Evolutionary conservation across 2,329 filamentous ascomycete genomes (phyloP).

Genomic region (Fusarium floridanum): DNA sequence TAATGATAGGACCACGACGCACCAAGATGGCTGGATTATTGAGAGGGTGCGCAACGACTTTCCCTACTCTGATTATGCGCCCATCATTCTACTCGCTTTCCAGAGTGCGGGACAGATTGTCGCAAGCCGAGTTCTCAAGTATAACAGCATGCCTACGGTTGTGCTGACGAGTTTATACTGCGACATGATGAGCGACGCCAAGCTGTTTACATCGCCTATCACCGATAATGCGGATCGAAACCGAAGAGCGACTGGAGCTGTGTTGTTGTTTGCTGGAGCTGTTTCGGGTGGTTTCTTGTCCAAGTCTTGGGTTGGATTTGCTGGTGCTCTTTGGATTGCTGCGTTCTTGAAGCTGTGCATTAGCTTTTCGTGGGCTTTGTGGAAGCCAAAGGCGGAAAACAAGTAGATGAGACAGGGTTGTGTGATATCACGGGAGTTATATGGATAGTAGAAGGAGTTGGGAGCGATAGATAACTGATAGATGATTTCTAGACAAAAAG

Average conservation of each 20-base stretch:
- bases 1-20: conserved; percentile 24
- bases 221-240: conserved; percentile 44
- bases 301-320: conserved; percentile 46
- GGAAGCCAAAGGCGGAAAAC: conserved; percentile 39
- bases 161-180: conserved; percentile 47
- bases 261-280: conserved; percentile 41
- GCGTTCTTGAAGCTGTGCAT: conserved; percentile 44
- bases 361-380: conserved; percentile 37
- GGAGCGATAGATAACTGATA: not conserved
- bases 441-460: not conserved
- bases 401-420: not conserved
- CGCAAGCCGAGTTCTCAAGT: conserved; percentile 44
- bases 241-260: conserved; percentile 35
- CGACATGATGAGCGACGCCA: conserved; percentile 46
- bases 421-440: not conserved
- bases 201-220: conserved; percentile 41
- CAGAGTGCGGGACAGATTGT: conserved; percentile 46
- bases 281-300: conserved; percentile 44
- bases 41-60: conserved; percentile 41
- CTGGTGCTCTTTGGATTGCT: conserved; percentile 46
- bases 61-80: conserved; percentile 41
- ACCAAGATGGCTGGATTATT: conserved; percentile 36
- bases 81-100: conserved; percentile 44
- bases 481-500: not conserved
- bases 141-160: conserved; percentile 45